Percentiles rank a stretch among this genome's conserved stretches.
phyloP scores from a whole-genome alignment of 768 basidiomycete species.

The Trametes villosa region DNA sequence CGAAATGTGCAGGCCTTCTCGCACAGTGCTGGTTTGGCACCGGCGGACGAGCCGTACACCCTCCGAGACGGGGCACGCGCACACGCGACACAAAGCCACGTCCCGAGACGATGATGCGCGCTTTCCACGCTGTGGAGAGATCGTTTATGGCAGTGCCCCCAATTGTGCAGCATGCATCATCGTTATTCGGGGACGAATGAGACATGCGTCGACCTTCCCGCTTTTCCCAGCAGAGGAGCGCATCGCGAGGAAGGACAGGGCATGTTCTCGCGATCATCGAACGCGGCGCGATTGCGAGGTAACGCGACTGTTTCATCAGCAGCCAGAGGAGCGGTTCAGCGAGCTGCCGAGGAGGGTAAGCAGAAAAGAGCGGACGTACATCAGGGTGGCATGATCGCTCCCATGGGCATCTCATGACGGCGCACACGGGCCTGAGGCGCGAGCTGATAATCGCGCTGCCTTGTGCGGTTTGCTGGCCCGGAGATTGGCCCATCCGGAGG shows the following conservation, averaged over 20 bases:
- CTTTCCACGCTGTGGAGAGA: not conserved
- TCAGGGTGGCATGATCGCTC: slow-evolving; percentile 10
- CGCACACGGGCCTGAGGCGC: not conserved
- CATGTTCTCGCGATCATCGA: slow-evolving; percentile 21
- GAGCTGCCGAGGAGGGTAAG: not conserved
- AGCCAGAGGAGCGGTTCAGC: not conserved
- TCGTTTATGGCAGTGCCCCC: not conserved
- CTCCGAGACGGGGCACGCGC: slow-evolving; percentile 15
- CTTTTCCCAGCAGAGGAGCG: not conserved
- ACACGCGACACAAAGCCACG: not conserved
- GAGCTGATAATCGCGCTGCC: not conserved
- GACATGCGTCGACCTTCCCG: not conserved
- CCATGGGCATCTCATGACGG: not conserved
- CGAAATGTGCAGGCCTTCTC: slow-evolving; percentile 10
- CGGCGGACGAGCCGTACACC: slow-evolving; percentile 14
- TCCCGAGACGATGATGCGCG: not conserved
- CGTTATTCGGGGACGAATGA: not conserved
- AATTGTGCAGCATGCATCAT: slow-evolving; percentile 1
- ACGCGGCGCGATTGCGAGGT: not conserved
- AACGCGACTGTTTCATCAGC: not conserved
- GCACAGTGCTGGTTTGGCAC: not conserved
- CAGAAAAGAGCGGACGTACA: not conserved
- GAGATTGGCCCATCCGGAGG: slow-evolving; percentile 4
- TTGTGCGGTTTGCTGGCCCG: not conserved
- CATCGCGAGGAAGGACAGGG: not conserved